phyloP scores from a whole-genome alignment of 2,329 filamentous ascomycete genomes.

The Emmonsiellopsis sp. region DNA sequence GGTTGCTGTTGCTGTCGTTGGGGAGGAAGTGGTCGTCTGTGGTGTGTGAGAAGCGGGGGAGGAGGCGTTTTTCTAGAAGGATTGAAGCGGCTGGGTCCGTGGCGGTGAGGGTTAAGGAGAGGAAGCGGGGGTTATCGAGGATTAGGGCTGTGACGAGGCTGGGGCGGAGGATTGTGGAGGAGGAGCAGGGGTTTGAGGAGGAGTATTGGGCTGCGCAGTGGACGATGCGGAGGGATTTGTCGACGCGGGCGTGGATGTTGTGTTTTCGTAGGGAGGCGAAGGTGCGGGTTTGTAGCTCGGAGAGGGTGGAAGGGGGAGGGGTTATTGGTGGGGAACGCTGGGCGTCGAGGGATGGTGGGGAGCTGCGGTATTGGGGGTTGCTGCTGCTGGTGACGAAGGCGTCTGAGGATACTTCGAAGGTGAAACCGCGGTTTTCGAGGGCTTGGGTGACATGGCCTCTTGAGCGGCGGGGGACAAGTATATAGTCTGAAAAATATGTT shows the following conservation, averaged over 20 bases:
- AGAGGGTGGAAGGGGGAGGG: constrained; percentile 66
- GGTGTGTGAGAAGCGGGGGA: constrained; percentile 56
- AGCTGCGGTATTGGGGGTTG: constrained; percentile 41
- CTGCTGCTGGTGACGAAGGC: constrained; percentile 52
- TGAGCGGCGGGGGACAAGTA: constrained; percentile 73
- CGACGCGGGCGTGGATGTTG: constrained; percentile 64
- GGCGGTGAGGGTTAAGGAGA: constrained; percentile 39
- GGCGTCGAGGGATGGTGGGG: constrained; percentile 20
- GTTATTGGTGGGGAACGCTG: constrained; percentile 45
- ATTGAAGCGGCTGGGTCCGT: constrained; percentile 38
- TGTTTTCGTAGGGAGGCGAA: constrained; percentile 75
- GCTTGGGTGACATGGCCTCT: constrained; percentile 66
- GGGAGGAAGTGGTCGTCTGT: not conserved
- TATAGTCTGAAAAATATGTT: constrained; percentile 96
- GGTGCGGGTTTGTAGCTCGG: constrained; percentile 72
- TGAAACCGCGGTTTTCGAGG: constrained; percentile 70
- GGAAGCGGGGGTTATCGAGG: constrained; percentile 37
- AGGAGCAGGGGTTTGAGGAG: constrained; percentile 29
- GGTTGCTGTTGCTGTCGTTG: constrained; percentile 46
- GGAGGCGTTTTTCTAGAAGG: constrained; percentile 35
- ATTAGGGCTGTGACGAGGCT: constrained; percentile 30
- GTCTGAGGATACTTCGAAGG: constrained; percentile 62
- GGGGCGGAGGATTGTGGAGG: constrained; percentile 30
- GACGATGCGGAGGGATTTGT: constrained; percentile 60
- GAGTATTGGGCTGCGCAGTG: constrained; percentile 64